phyloP scores from a whole-genome alignment of 495 filamentous ascomycete genomes.

The Clohesyomyces aquaticus region DNA sequence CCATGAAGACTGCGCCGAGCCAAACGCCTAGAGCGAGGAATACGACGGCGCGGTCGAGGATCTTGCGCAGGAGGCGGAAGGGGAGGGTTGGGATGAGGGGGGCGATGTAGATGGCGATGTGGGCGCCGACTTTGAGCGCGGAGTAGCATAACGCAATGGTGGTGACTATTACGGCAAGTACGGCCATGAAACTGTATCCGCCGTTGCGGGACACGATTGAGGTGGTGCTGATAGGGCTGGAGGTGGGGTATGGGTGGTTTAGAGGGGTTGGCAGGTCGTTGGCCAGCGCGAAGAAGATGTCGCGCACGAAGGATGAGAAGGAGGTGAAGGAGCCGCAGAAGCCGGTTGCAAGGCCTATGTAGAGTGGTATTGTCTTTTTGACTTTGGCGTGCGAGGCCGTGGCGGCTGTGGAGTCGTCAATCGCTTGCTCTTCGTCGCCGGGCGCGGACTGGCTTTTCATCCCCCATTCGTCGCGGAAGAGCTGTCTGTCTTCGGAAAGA shows the following conservation, averaged over 20 bases:
- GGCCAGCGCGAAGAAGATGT: slow-evolving; percentile 79
- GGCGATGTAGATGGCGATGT: slow-evolving; percentile 70
- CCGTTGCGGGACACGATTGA: slow-evolving; percentile 59
- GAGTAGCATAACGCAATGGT: slow-evolving; percentile 71
- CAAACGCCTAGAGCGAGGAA: slow-evolving; percentile 72
- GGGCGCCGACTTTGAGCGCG: slow-evolving; percentile 72
- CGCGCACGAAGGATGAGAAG: slow-evolving; percentile 88
- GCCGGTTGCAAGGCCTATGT: slow-evolving; percentile 88
- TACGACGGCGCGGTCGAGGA: slow-evolving; percentile 66
- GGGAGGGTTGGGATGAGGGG: slow-evolving; percentile 61
- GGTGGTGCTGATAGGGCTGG: slow-evolving; percentile 7
- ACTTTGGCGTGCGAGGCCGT: slow-evolving; percentile 35
- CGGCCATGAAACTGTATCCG: slow-evolving; percentile 81
- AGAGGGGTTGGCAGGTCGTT: slow-evolving; percentile 66
- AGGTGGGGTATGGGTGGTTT: slow-evolving; percentile 45
- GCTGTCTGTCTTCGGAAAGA: slow-evolving; percentile 73
- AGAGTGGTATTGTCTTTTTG: slow-evolving; percentile 86
- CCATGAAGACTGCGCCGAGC: slow-evolving; percentile 76
- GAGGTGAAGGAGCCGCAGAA: slow-evolving; percentile 94
- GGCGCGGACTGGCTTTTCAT: neutral
- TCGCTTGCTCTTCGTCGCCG: slow-evolving; percentile 39
- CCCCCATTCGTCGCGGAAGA: slow-evolving; percentile 74
- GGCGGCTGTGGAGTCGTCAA: slow-evolving; percentile 36
- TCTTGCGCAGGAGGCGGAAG: slow-evolving; percentile 56
- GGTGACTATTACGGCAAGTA: slow-evolving; percentile 68